These are phyloP conservation scores for Raffaelea albimanens DNA, from an alignment of 2,329 filamentous ascomycete species.

Conservation along the genomic window DNA sequence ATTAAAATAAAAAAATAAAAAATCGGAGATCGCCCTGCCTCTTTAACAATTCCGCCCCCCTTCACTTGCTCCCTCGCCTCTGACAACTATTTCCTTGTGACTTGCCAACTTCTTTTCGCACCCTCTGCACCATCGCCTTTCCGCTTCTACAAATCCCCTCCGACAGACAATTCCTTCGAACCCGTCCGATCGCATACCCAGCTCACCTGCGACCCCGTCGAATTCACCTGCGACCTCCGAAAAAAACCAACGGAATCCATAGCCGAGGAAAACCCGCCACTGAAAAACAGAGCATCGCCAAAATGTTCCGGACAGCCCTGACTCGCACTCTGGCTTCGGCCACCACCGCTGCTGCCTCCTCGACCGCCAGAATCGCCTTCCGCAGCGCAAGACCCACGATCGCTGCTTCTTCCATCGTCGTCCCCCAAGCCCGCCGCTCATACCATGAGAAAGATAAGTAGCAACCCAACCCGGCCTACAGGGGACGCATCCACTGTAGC, in stretches of 20 bases:
- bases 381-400: slow-evolving; percentile 8
- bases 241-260: neutral
- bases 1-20: neutral
- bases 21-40: neutral
- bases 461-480: neutral
- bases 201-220: no score
- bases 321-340: slow-evolving; percentile 10
- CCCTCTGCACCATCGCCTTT: no score
- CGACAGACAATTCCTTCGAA: no score
- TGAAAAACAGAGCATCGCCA: neutral
- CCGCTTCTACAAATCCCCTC: no score
- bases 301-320: slow-evolving; percentile 11
- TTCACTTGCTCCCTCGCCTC: neutral
- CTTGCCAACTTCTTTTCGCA: no score
- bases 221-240: neutral
- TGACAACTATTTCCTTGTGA: no score
- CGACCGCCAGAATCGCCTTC: slow-evolving; percentile 10
- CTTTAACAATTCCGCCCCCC: neutral
- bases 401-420: slow-evolving; percentile 2
- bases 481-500: no score
- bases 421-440: slow-evolving; percentile 11
- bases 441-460: slow-evolving; percentile 19
- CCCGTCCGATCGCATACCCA: no score
- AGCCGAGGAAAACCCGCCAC: neutral
- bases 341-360: slow-evolving; percentile 5